Base-by-base conservation (phyloP, 352 stramenopile genomes). In the Globisporangium middletonii region DNA sequence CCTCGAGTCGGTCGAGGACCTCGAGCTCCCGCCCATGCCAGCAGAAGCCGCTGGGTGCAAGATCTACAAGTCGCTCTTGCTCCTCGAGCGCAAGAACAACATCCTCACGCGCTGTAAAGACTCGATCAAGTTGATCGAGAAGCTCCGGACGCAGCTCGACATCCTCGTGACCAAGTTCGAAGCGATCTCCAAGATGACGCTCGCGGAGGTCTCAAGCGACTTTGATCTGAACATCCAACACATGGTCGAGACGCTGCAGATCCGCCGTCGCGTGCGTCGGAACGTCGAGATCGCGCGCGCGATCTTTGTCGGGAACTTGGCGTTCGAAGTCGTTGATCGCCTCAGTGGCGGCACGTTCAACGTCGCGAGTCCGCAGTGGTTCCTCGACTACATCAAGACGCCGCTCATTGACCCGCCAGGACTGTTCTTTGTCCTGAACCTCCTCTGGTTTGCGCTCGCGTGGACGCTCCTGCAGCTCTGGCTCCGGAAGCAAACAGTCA, bases 261-360 rank as follows among this genome's bases (percentile, higher is more conserved):
- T 72, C 23, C 86, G 76, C 9, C 65, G 83, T 4, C 68, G 89
- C 27, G 73, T 84, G 16, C 71, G 73, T 4, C 65, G 71, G 33
- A 89, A 77, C 16, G 53, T 98, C 13, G 86, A 97, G 51, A 77
- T 97, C 33, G 72, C 98, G 9, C 86, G 97, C 56, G 62, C 97
- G 33, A 86, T 99, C 54, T 96, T 99, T 46, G 84, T 87, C 5
- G 95, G 91, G 2, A 89, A 92, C 38, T 68, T 99, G 6, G 90
- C 94, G 11, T 99, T 98, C 67, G 91, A 97, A 50, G 60, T 98
- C 45, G 67, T 99, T 11, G 96, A 99, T 71, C 82, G 94, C 45
- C 71, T 99, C 30, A 98, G 92, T 28, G 95, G 95, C 8, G 76
- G 88, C 7, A 77, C 72, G 4, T 98, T 96, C 77, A 92, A 94